Evolutionary conservation across 176 grass and related monocot genomes (phyloP).

Genomic region (Secale cereale): DNA sequence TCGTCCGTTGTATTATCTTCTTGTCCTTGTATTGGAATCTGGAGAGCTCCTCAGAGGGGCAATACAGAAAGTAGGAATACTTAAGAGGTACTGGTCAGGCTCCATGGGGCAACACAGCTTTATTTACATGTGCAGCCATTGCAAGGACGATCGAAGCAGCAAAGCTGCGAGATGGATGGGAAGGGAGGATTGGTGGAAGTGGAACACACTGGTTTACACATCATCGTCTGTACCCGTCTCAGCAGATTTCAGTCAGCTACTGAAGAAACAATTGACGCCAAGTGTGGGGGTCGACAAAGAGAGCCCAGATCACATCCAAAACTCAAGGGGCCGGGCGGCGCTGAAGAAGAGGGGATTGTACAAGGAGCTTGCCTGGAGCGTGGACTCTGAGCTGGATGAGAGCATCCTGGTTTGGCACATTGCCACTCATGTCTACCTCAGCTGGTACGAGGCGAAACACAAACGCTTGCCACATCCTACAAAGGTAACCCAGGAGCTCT

Average conservation of each 20-base stretch:
- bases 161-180: background rate
- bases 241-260: background rate
- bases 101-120: background rate
- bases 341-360: background rate
- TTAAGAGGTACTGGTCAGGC: background rate
- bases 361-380: background rate
- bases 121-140: background rate
- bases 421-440: background rate
- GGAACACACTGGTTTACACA: background rate
- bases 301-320: background rate
- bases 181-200: background rate
- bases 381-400: background rate
- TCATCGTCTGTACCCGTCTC: background rate
- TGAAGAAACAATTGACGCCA: background rate
- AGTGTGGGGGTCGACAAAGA: background rate
- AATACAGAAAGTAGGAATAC: background rate
- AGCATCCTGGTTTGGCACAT: background rate
- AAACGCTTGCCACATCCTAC: too few species aligned
- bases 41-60: background rate
- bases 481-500: background rate
- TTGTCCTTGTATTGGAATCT: too few species aligned
- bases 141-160: background rate
- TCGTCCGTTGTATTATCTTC: too few species aligned
- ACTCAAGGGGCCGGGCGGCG: background rate
- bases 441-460: background rate